These are phyloP conservation scores for Entophlyctis luteolus DNA, from an alignment of 192 early-diverging fungal species.

Conservation along the genomic window DNA sequence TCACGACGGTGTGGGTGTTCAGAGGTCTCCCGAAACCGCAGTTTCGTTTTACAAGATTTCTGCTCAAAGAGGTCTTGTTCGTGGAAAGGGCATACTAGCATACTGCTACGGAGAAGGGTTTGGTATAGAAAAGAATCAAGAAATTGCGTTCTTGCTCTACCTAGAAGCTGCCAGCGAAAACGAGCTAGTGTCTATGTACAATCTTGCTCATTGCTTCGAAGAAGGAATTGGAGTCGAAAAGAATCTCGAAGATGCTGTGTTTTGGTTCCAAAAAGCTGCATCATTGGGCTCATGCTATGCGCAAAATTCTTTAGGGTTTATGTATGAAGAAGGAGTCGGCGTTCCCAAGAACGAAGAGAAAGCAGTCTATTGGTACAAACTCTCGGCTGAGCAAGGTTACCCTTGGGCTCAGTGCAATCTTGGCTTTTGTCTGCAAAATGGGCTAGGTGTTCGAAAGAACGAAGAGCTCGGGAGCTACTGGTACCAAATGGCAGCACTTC, in stretches of 20 bases:
- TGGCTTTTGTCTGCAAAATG: slow-evolving; percentile 73
- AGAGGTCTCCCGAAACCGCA: slow-evolving; percentile 57
- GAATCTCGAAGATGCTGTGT: slow-evolving; percentile 32
- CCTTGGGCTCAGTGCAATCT: slow-evolving; percentile 83
- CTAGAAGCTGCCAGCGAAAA: slow-evolving; percentile 44
- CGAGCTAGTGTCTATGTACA: slow-evolving; percentile 56
- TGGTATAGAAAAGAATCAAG: slow-evolving; percentile 63
- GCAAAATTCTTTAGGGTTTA: slow-evolving; percentile 78
- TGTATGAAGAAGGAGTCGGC: slow-evolving; percentile 78
- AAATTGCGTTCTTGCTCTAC: slow-evolving; percentile 57
- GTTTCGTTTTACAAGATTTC: slow-evolving; percentile 66
- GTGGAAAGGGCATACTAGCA: slow-evolving; percentile 62
- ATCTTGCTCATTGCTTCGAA: slow-evolving; percentile 59
- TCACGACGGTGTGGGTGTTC: slow-evolving; percentile 76
- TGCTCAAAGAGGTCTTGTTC: slow-evolving; percentile 47
- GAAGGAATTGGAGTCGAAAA: slow-evolving; percentile 47
- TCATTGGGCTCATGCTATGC: slow-evolving; percentile 38
- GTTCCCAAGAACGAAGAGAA: slow-evolving; percentile 51
- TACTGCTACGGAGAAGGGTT: slow-evolving; percentile 86
- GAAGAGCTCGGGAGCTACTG: slow-evolving; percentile 42
- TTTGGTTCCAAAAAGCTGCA: slow-evolving; percentile 3
- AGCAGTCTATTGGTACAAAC: slow-evolving; percentile 62
- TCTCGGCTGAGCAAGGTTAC: slow-evolving; percentile 59
- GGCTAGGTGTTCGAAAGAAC: slow-evolving; percentile 56
- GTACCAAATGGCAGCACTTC: slow-evolving; percentile 50